Evolutionary conservation across 1,139 yeast species (phyloP), one percentile per base, ranked within the genome.

Genomic region (Lodderomyces theae): DNA sequence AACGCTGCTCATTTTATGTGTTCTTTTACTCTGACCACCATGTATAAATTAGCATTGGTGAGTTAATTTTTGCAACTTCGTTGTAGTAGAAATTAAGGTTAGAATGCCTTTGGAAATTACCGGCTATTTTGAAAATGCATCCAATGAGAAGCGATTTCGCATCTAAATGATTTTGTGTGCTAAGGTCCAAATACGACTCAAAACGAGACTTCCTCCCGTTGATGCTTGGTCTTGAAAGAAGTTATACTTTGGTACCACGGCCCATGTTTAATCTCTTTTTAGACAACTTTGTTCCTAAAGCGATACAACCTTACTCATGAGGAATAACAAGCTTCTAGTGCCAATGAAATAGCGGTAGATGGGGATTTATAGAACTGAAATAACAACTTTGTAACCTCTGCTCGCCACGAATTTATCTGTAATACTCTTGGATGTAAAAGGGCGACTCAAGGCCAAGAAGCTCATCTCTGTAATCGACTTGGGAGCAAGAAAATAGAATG

Each of bases 71-170:
- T 15, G 31, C 31, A 28, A 28, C 31, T 13, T 15, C 10, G 18
- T 15, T n/a, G 10, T 28, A 15, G 5, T 9, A 26, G 5, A 3
- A 26, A 28, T 7, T 28, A 28, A 28, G 12, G 31, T 28, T 28
- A 15, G 13, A 10, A 26, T 17, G 5, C 4, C 5, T n/a, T 5
- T n/a, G 5, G 15, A 5, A 5, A 10, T 12, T 26, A 26, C 16
- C 29, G 16, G 29, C 5, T 5, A 26, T 12, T 26, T 12, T 5
- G 4, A 9, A 26, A 26, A 26, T 12, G 18, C n/a, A 28, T 16
- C 31, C 31, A 28, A 28, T 28, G 18, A 28, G 31, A 15, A n/a
- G 31, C 31, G 6, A 11, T 28, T 28, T 28, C 15, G 31, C 31
- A 28, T 3, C 18, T 28, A 15, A 3, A 10, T 15, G 10, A 8